These are phyloP conservation scores for Dendrothele bispora DNA, from an alignment of 768 basidiomycete species.

Conservation along the genomic window DNA sequence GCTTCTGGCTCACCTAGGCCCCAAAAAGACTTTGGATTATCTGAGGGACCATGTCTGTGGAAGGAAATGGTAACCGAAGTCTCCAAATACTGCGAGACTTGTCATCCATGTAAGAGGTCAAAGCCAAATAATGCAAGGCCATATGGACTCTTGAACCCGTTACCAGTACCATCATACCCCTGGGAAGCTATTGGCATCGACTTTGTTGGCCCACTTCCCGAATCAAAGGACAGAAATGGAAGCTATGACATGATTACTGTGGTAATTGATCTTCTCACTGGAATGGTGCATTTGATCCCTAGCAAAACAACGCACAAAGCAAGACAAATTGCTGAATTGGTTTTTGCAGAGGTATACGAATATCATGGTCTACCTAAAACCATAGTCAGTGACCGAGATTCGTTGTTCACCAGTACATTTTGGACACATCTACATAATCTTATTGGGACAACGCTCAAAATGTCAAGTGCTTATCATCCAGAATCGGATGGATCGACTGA, in stretches of 20 bases:
- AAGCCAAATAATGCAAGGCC: constrained; percentile 11
- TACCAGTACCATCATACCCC: constrained; percentile 3
- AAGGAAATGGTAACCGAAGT: constrained; percentile 22
- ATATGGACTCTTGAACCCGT: constrained; percentile 5
- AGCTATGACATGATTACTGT: constrained; percentile 21
- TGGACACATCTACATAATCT: constrained; percentile 12
- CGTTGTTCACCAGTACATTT: constrained; percentile 28
- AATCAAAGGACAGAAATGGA: constrained; percentile 12
- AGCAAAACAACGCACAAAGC: constrained; percentile 7
- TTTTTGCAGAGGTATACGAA: constrained; percentile 9
- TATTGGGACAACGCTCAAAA: constrained; percentile 16
- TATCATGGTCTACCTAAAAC: constrained; percentile 15
- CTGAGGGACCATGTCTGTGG: constrained; percentile 18
- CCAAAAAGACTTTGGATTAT: constrained; percentile 25
- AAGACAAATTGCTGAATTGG: constrained; percentile 12
- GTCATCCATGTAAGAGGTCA: constrained; percentile 1
- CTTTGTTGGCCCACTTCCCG: constrained; percentile 18
- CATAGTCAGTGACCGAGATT: constrained; percentile 26
- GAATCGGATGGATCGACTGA: constrained; percentile 25
- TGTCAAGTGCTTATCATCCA: constrained; percentile 28
- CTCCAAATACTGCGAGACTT: constrained; percentile 23
- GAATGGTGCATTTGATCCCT: constrained; percentile 22
- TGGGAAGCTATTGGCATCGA: constrained; percentile 19
- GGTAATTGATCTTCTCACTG: constrained; percentile 20
- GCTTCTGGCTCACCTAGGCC: constrained; percentile 31